Evolutionary conservation across 148 eudicot genomes (phyloP).

Genomic region (Selenicereus undatus): DNA sequence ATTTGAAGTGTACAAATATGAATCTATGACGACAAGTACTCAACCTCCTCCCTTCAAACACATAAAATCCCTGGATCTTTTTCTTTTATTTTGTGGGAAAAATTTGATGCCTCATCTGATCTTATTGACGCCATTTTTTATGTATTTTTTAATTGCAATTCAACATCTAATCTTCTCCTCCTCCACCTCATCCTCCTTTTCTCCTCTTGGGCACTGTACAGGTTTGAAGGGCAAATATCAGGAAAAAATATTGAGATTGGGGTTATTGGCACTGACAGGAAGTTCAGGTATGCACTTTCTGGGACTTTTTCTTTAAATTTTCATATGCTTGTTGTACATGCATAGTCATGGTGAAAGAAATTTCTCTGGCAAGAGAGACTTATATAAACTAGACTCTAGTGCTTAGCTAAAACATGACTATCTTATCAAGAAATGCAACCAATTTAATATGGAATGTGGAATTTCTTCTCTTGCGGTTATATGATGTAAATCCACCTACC

Average conservation of each 20-base stretch:
- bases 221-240: constrained; percentile 96
- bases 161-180: neutral
- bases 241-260: constrained; percentile 95
- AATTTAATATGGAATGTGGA: neutral
- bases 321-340: neutral
- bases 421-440: neutral
- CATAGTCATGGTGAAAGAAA: neutral
- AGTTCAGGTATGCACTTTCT: constrained; percentile 58
- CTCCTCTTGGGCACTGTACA: constrained; percentile 20
- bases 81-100: neutral
- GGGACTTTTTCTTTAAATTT: neutral
- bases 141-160: neutral
- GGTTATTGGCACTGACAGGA: constrained; percentile 69
- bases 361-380: neutral
- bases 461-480: neutral
- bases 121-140: neutral
- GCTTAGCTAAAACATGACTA: neutral
- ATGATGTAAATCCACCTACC: no score
- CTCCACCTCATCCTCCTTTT: neutral
- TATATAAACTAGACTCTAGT: neutral
- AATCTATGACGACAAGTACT: neutral
- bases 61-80: neutral
- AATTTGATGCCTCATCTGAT: neutral
- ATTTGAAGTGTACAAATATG: neutral
- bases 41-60: neutral